Evolutionary conservation across 257 asterid species (phyloP), one percentile per base, ranked within the genome.

Genomic region (Nicotiana sylvestris): DNA sequence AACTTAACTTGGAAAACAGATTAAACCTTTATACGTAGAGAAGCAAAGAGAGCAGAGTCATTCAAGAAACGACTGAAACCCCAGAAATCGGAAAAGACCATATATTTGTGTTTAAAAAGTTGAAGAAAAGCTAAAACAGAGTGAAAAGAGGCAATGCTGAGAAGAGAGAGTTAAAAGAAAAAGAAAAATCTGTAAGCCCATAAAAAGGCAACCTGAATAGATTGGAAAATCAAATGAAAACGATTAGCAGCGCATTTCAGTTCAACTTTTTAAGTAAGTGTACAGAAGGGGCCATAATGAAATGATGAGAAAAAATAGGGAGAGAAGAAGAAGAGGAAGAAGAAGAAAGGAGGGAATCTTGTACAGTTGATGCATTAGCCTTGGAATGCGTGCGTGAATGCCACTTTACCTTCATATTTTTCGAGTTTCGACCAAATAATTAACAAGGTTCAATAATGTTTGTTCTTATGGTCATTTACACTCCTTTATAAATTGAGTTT

Each of bases 381-480:
- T 90, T 17, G 92, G 80, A 80, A 85, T 84, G 83, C 79, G 95
- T 85, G 97, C 46, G 11, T 56, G 29, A 77, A 80, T 81, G 87
- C 83, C 88, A 61, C 85, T 82, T 88, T 66, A 65, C 84, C 62
- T 85, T 62, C 74, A 33, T 43, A 43, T 43, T 43, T 86, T 69
- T 80, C 7, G 67, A 51, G 83, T 64, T 69, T 81, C 81, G n/a
- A 81, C 51, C 39, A 53, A 46, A 46, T 9, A 21, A 46, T 72
- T 72, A 25, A 72, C 37, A 72, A 35, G 58, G 16, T 61, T 21
- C 6, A 61, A n/a, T 21, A 61, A 18, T 53, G 18, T 13, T 56
- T 56, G 5, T 67, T 25, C 5, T 37, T 69, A 37, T 37, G 5
- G 32, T 43, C 10, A 43, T 7, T 8, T 9, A 43, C 51, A 43